Base-by-base conservation (phyloP, 306 rosid genomes). In the Spatholobus suberectus region DNA sequence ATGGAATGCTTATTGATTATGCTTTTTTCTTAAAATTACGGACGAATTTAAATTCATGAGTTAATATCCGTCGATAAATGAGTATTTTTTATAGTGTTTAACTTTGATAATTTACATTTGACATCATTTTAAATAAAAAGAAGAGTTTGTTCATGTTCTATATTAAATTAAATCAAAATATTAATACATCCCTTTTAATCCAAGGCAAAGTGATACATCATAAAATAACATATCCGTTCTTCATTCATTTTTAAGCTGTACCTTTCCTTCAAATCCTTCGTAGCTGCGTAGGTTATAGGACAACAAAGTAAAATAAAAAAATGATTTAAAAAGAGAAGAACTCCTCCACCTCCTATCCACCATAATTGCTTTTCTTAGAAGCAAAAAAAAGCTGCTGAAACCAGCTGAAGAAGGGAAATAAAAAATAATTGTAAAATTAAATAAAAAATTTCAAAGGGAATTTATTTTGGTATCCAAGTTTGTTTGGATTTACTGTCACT, bases 281-380 rank as follows among this genome's bases (percentile, higher is more conserved):
- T 58, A 88, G 88, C 80, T 63, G 72, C 72, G 38, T 79, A 76
- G 90, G 88, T 82, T 70, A 77, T 65, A 71, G 70, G n/a, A 26
- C 24, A 69, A 69, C 32, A 73, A 80, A 46, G 81, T 51, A 43
- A 29, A 63, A 44, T 58, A 2, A 40, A 70, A 78, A 66, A 35
- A 5, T 37, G 72, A 35, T 40, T 40, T 55, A 12, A 26, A 76
- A 82, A 66, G 81, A 71, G 59, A 26, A 81, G 62, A 81, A 74
- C 27, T 71, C 79, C 78, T 75, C 69, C 76, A 58, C 62, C 62
- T 29, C 15, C 14, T n/a, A 13, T 58, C 75, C 44, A 81, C 71
- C 76, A 47, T 32, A 63, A 71, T 84, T 85, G 86, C 97, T 90
- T 93, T 88, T 83, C 95, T 91, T 93, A 77, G 90, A 93, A 90